Percentiles rank a stretch among this genome's conserved stretches.
Conservation (phyloP, 371 early-diverging fungal genomes). For the Batrachochytrium dendrobatidis region DNA sequence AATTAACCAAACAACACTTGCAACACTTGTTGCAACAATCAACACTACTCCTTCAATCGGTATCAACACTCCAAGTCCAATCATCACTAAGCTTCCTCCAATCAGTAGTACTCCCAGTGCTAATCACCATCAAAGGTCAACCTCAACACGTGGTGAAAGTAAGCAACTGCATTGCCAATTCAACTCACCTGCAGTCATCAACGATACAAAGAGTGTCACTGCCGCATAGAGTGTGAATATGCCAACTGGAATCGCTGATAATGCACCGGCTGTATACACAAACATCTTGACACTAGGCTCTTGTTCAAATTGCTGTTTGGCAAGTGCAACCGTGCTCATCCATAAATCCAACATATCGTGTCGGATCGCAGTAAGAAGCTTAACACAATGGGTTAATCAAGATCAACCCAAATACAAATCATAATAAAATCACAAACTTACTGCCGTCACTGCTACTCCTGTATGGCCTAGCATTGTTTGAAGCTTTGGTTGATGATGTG, state of each 20-base stretch:
- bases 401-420: too few species aligned
- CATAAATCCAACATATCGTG: background rate
- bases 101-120: background rate
- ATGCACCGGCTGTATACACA: conserved; percentile 13
- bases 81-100: background rate
- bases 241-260: conserved; percentile 11
- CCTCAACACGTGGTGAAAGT: too few species aligned
- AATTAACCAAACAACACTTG: too few species aligned
- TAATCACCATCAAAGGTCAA: too few species aligned
- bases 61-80: background rate
- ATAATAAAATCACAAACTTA: too few species aligned
- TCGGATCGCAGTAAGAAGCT: background rate
- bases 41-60: background rate
- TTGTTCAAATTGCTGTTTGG: conserved; percentile 2
- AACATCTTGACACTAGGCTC: conserved; percentile 9
- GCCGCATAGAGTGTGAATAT: conserved; percentile 4
- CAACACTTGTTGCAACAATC: too few species aligned
- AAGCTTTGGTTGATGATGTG: too few species aligned
- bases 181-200: background rate
- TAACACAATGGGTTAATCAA: too few species aligned
- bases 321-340: background rate
- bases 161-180: too few species aligned
- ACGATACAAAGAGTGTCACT: background rate
- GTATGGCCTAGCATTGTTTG: too few species aligned
- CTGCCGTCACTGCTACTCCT: too few species aligned